Conservation (phyloP, 2,329 filamentous ascomycete species). For the Pseudogymnoascus verrucosus region DNA sequence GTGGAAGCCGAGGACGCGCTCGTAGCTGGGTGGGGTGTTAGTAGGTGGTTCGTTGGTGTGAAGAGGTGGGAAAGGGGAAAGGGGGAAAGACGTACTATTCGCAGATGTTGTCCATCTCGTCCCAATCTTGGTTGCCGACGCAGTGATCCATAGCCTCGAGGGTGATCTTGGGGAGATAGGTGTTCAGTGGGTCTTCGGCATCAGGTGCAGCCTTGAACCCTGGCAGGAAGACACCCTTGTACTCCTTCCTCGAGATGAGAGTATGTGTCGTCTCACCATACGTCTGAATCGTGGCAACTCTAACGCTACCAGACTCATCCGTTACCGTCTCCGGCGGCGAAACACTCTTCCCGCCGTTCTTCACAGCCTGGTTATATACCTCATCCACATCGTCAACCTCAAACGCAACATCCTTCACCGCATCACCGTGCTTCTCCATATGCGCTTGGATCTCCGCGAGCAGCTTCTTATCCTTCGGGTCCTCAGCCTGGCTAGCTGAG, state of each 20-base stretch:
- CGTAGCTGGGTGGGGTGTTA: constrained; percentile 45
- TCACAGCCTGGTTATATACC: constrained; percentile 68
- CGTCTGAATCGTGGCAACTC: constrained; percentile 73
- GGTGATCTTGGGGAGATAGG: constrained; percentile 52
- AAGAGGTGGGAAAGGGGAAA: neutral
- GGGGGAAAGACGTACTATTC: constrained; percentile 36
- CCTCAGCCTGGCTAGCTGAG: constrained; percentile 48
- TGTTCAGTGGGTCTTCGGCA: constrained; percentile 27
- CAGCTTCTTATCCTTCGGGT: constrained; percentile 57
- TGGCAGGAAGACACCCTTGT: constrained; percentile 72
- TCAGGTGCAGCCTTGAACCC: constrained; percentile 57
- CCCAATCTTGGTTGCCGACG: constrained; percentile 94
- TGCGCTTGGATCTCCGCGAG: constrained; percentile 73
- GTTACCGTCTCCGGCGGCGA: constrained; percentile 45
- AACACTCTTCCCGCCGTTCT: constrained; percentile 54
- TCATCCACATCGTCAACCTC: constrained; percentile 83
- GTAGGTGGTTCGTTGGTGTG: neutral
- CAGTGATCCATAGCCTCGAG: constrained; percentile 86
- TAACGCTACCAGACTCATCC: constrained; percentile 53
- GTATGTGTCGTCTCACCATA: constrained; percentile 97
- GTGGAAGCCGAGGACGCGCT: constrained; percentile 83
- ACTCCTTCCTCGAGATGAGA: constrained; percentile 64
- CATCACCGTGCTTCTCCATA: constrained; percentile 82
- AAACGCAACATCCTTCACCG: constrained; percentile 90
- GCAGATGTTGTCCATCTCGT: constrained; percentile 66